These are phyloP conservation scores for Lichina pygmaea DNA, from an alignment of 495 filamentous ascomycete species.

Conservation along the genomic window DNA sequence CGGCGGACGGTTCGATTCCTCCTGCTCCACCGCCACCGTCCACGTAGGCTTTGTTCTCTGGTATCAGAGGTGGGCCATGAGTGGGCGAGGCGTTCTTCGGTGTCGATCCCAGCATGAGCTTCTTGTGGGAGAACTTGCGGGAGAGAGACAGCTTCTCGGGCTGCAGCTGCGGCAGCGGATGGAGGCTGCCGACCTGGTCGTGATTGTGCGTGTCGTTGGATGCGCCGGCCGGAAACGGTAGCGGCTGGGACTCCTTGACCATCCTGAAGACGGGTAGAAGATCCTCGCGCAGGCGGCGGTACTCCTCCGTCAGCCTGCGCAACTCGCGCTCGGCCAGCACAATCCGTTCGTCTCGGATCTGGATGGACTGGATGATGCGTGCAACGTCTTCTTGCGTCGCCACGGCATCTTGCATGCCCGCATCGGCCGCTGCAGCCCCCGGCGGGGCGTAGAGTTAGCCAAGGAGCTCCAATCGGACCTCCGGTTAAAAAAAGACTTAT, in stretches of 20 bases:
- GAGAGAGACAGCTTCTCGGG: slow-evolving; percentile 16
- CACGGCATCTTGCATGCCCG: slow-evolving; percentile 53
- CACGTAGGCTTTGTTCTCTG: slow-evolving; percentile 22
- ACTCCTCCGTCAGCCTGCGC: slow-evolving; percentile 57
- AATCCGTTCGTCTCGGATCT: slow-evolving; percentile 68
- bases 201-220: slow-evolving; percentile 12
- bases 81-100: slow-evolving; percentile 69
- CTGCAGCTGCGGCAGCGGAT: slow-evolving; percentile 17
- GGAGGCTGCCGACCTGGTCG: slow-evolving; percentile 17
- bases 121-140: slow-evolving; percentile 74
- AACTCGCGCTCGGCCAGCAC: slow-evolving; percentile 54
- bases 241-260: slow-evolving; percentile 73
- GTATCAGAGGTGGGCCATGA: slow-evolving; percentile 30
- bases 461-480: background rate
- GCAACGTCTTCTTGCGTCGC: slow-evolving; percentile 83
- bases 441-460: slow-evolving; percentile 1
- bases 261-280: slow-evolving; percentile 70
- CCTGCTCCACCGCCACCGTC: slow-evolving; percentile 13
- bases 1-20: slow-evolving; percentile 29
- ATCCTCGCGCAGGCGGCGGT: slow-evolving; percentile 63
- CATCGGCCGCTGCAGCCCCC: slow-evolving; percentile 40
- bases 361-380: slow-evolving; percentile 61
- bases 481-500: background rate
- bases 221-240: slow-evolving; percentile 22
- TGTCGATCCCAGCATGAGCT: slow-evolving; percentile 54